Base-by-base conservation (phyloP, 768 basidiomycete species). In the Dentipellis fragilis region DNA sequence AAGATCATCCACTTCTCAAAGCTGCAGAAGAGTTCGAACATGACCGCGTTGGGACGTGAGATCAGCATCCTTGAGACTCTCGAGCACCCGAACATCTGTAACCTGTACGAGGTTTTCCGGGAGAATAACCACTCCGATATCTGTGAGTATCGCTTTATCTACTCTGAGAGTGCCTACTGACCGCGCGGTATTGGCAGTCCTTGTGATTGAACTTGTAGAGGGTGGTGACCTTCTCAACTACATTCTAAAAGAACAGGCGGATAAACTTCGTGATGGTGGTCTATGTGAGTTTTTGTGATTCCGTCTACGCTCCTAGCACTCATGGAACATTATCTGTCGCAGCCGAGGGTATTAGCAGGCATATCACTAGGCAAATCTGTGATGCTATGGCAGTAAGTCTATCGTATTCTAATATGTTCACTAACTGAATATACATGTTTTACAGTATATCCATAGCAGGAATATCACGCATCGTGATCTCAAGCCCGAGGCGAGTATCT, bases 381-480 rank as follows among this genome's bases (percentile, higher is more conserved):
- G 77, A 84, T 38, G 93, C 88, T 0, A 71, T 90, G 34, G 72
- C 85, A 17, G 86, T 88, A 67, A 63, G 80, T 67, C 52, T 10
- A 23, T 16, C 10, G 23, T 40, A 35, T 7, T 21, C 16, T 53
- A 36, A 2, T 12, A 11, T 42, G 22, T 22, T 35, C 47, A 10
- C 38, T 14, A 29, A 21, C 22, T 45, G 53, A n/a, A 40, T 22
- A 6, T 14, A 47, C 23, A 22, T 10, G 6, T 6, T 3, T 29
- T 10, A 2, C 56, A 76, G 76, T 89, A 87, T 61, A 81, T 89
- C 51, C 89, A 89, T 58, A 73, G 72, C 8, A 73, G 81, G 64
- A 87, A 85, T 14, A 85, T 99, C 47, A 80, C 92, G 0, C 95
- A 98, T 70, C 87, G 96, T 47, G 96, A 99, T 68, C 72, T 97